Base-by-base conservation (phyloP, 805 yeast genomes). In the Spencermartinsiella europaea region DNA sequence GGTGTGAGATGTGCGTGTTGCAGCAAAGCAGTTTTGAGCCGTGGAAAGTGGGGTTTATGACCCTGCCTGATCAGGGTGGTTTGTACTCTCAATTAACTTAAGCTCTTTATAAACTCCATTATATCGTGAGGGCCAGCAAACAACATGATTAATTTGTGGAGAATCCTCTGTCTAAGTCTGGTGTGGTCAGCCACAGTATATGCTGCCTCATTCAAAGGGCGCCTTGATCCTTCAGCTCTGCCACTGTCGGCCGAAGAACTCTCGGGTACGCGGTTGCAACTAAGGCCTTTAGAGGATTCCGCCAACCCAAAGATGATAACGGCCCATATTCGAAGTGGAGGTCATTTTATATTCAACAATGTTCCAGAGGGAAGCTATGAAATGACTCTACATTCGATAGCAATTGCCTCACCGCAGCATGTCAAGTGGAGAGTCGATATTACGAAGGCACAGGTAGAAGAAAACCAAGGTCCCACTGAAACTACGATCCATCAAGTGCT, bases 351-450 rank as follows among this genome's bases (percentile, higher is more conserved):
- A 36, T 57, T 62, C 45, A 36, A 42, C 21, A 55, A 58, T 38
- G 50, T 62, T 15, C 16, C 47, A 31, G 60, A 50, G 20, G 66
- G 66, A 17, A 42, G 56, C 2, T 60, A 58, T 38, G 44, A 45
- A 43, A 49, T 62, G 16, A 36, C 44, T 12, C 44, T 61, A 16
- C 52, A 51, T 22, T 52, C 58, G 15, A 42, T 53, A 8, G 48
- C 55, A n/a, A 53, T 53, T 14, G 25, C 27, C 2, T 27, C 52
- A 7, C 40, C 51, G 2, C 20, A 42, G 14, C 7, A 25, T 12
- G 33, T 42, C 27, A 42, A 31, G 17, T 57, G 48, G 40, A 42
- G 59, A 2, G 49, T 57, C 17, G 58, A 57, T 19, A 48, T 58
- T 21, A 55, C 53, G 10, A 49, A 52, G 5, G 53, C 58, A 21